Conservation (phyloP, 140 eudicot species). For the Senecio squalidus region DNA sequence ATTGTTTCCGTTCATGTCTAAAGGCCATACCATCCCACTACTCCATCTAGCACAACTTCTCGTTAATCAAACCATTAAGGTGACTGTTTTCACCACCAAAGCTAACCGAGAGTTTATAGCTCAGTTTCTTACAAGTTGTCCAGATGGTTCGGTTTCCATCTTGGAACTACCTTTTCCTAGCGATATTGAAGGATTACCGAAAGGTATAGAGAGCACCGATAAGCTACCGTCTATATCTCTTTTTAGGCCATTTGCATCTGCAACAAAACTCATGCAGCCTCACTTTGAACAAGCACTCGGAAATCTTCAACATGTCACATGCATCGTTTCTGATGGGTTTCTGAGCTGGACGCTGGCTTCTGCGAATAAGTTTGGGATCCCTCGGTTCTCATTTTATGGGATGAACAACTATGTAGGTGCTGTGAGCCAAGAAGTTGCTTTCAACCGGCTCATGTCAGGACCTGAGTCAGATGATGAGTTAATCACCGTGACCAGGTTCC, state of each 20-base stretch:
- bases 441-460: constrained; percentile 1
- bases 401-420: constrained; percentile 33
- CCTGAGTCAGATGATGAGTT: constrained; percentile 40
- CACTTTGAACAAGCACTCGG: constrained; percentile 34
- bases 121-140: constrained; percentile 12
- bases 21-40: constrained; percentile 72
- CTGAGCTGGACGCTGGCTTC: constrained; percentile 57
- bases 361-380: constrained; percentile 45
- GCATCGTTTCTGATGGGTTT: constrained; percentile 56
- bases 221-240: constrained; percentile 58
- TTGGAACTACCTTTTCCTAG: constrained; percentile 45
- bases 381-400: constrained; percentile 47
- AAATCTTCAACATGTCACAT: constrained; percentile 23
- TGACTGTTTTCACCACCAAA: constrained; percentile 64
- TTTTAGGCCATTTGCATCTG: constrained; percentile 32
- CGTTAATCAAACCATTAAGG: constrained; percentile 23
- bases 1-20: constrained; percentile 70
- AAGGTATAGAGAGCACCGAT: constrained; percentile 66
- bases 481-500: constrained; percentile 31
- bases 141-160: constrained; percentile 16
- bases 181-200: constrained; percentile 37
- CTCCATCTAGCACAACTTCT: constrained; percentile 51
- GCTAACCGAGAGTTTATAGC: constrained; percentile 48
- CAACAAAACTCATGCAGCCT: constrained; percentile 49
- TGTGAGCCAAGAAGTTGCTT: not conserved